Evolutionary conservation across 2,329 filamentous ascomycete genomes (phyloP), one percentile per base, ranked within the genome.

Genomic region (Ophiosphaerella narmari): DNA sequence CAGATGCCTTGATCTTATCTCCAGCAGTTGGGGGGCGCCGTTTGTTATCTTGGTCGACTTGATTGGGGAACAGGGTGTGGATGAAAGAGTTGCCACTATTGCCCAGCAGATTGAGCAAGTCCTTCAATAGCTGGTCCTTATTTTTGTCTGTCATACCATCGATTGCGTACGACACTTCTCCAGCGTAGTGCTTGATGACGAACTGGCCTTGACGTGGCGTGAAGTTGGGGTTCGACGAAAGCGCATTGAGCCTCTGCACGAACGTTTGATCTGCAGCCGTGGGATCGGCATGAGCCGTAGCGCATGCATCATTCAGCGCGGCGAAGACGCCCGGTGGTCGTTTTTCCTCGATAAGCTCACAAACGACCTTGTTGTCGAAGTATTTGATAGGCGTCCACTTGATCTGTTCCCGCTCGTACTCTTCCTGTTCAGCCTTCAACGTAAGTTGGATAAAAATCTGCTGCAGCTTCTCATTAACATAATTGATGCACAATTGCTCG

Each of bases 101-200:
- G 54, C 88, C 87, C 66, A 96, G 89, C 33, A 99, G 80, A 68
- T 90, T 93, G 43, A 97, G 82, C 36, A 99, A 79, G 62, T 96
- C 94, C 78, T 99, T 99, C 50, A 97, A 80, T 38, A 99, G 81
- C 74, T 95, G 91, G 69, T 99, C 94, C 80, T 97, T 99, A 80
- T 97, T 99, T 82, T 99, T 99, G 74, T 99, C 94, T 1, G 94
- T 99, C 80, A 99, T 99, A 52, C 94, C 94, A 48, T 96, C 90
- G 3, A 97, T 88, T 1, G 89, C 90, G 74, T 99, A 99, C 59
- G 86, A 87, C 61, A 99, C 94, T 75, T 99, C 94, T 75, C 94
- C 94, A 50, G 94, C 94, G 71, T 99, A 99, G 76, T 99, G 94
- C 80, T 97, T 97, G 77, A 99, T 89, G 68, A 99, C 94, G 75